Base-by-base conservation (phyloP, 1,284 basidiomycete genomes). In the Apiotrichum laibachii region DNA sequence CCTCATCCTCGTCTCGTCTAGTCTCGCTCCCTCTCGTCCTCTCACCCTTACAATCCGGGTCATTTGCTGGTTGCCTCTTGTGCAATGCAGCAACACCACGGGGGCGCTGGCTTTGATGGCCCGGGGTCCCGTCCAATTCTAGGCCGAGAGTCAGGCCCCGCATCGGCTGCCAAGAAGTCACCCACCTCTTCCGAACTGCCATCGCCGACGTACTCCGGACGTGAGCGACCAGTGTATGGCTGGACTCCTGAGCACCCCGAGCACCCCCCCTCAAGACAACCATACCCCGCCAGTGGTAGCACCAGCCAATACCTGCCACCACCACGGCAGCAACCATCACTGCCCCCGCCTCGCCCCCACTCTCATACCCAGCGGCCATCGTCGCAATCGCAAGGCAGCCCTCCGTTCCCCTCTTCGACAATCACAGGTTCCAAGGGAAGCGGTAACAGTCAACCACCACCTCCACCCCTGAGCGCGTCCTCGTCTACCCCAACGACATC, bases 101-200 rank as follows among this genome's bases (percentile, higher is more conserved):
- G 48, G 6, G 42, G 40, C 50, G n/a, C 52, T 13, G 54, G 60
- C 22, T 65, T 68, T 49, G 63, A 65, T 49, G 67, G 67, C 34
- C 65, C 67, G 21, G 65, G 67, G 42, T 56, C 67, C n/a, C 65
- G 67, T 18, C 49, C 59, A 35, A 66, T 66, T 47, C 60, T 37
- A 37, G 37, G 64, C 33, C 54, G 61, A 2, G 64, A 62, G 48
- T 46, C 61, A 11, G 61, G 63, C 2, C 55, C 61, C 1, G 57
- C 55, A 4, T 31, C 35, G 12, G 26, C 34, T 12, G 43, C 42
- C 21, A 19, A 21, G 13, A 19, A 54, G 22, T 54, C 53, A n/a
- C 53, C 53, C 13, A 3, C 34, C 6, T 8, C 33, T 15, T 54
- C 53, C 1, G 45, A 54, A n/a, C 21, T 12, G 18, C 42, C 53